Conservation (phyloP, 192 early-diverging fungal species). For the Phycomyces blakesleeanus region DNA sequence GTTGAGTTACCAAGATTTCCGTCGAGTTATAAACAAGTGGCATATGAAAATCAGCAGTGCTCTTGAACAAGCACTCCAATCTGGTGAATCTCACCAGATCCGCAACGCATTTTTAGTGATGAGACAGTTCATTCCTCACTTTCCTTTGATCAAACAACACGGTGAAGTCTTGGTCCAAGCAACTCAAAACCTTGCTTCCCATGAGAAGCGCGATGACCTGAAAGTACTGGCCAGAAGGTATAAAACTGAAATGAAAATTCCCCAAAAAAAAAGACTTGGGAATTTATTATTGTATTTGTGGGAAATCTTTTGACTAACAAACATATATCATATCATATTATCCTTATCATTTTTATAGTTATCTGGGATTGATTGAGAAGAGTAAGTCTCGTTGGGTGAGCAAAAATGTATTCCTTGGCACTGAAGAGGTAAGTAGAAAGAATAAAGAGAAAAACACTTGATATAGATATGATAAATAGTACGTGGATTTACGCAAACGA, state of each 20-base stretch:
- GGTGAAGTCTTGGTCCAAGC: constrained; percentile 47
- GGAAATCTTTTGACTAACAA: too few species aligned
- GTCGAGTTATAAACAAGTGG: constrained; percentile 68
- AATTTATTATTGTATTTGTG: too few species aligned
- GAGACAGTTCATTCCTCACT: constrained; percentile 55
- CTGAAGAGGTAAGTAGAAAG: constrained; percentile 9
- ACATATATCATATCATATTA: too few species aligned
- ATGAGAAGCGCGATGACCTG: constrained; percentile 65
- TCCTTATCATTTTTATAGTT: constrained; percentile 26
- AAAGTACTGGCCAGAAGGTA: constrained; percentile 66
- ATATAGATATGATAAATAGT: too few species aligned
- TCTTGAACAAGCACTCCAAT: constrained; percentile 44
- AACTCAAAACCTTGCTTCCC: constrained; percentile 44
- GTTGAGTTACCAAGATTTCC: constrained; percentile 57
- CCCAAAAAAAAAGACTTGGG: too few species aligned
- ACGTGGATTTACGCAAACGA: too few species aligned
- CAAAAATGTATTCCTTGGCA: constrained; percentile 23
- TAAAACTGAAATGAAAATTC: neutral
- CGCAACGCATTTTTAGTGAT: constrained; percentile 75
- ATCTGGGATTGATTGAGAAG: constrained; percentile 34
- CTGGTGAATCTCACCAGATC: constrained; percentile 66
- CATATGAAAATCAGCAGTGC: constrained; percentile 47
- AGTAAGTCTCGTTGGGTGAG: constrained; percentile 21
- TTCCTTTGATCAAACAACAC: constrained; percentile 55
- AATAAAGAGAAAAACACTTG: too few species aligned